These are phyloP conservation scores for Myochromella boudieri DNA, from an alignment of 768 basidiomycete genomes.

Conservation along the genomic window DNA sequence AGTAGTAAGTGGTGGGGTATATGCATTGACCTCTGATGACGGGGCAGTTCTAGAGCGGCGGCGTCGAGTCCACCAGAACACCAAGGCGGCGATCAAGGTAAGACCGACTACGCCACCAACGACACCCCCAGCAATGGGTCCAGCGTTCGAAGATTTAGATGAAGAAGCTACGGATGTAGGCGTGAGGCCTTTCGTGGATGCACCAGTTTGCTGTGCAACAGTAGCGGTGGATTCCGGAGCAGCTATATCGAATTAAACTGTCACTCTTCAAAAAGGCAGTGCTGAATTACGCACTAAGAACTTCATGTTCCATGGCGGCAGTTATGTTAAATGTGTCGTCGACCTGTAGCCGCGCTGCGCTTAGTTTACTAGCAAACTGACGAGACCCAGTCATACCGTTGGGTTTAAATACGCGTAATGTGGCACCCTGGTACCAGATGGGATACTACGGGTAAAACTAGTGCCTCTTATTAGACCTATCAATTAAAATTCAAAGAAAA, in stretches of 20 bases:
- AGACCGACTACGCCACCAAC: slow-evolving; percentile 53
- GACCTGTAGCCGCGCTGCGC: slow-evolving; percentile 16
- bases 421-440: slow-evolving; percentile 41
- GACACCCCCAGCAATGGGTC: slow-evolving; percentile 66
- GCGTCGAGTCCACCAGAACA: slow-evolving; percentile 28
- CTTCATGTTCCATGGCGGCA: slow-evolving; percentile 26
- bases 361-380: background rate
- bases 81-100: slow-evolving; percentile 36
- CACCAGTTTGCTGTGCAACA: slow-evolving; percentile 21
- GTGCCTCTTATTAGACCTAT: background rate
- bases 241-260: slow-evolving; percentile 16
- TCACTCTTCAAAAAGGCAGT: background rate
- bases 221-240: slow-evolving; percentile 35
- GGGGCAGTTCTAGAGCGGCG: slow-evolving; percentile 22
- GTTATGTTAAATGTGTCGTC: slow-evolving; percentile 32
- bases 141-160: slow-evolving; percentile 31
- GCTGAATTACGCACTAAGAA: slow-evolving; percentile 18
- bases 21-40: slow-evolving; percentile 18
- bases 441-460: slow-evolving; percentile 39
- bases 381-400: slow-evolving; percentile 24
- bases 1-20: slow-evolving; percentile 8
- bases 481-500: background rate
- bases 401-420: slow-evolving; percentile 50
- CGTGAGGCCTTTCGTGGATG: slow-evolving; percentile 5
- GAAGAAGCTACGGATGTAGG: slow-evolving; percentile 4